A percentile compares a stretch with the other conserved stretches of the same genome.
phyloP scores from a whole-genome alignment of 345 rosid species.

The Euphorbia tirucalli region DNA sequence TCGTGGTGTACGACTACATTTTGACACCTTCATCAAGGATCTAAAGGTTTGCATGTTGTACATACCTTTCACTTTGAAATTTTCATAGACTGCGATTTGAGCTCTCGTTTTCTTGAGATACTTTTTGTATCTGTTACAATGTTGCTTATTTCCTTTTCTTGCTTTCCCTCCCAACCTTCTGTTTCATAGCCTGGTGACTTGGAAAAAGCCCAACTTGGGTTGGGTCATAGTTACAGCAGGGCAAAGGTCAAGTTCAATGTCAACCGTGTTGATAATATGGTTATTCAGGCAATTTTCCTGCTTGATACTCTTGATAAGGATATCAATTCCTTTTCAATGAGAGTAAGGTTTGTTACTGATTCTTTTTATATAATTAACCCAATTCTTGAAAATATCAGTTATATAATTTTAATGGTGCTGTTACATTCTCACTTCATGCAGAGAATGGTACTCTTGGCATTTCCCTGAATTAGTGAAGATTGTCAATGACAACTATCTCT shows the following conservation, averaged over 20 bases:
- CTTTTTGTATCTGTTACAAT: background rate
- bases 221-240: slow-evolving; percentile 93
- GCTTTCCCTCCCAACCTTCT: background rate
- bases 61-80: background rate
- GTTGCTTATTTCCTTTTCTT: background rate
- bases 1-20: slow-evolving; percentile 81
- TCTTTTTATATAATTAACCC: background rate
- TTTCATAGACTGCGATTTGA: background rate
- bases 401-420: background rate
- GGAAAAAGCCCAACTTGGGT: slow-evolving; percentile 93
- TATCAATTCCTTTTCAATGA: slow-evolving; percentile 80
- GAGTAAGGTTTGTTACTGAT: slow-evolving; percentile 69
- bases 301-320: slow-evolving; percentile 91
- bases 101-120: background rate
- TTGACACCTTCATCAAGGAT: slow-evolving; percentile 82
- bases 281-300: slow-evolving; percentile 89
- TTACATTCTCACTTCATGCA: slow-evolving; percentile 31
- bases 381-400: slow-evolving; percentile 3
- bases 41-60: slow-evolving; percentile 56
- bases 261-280: slow-evolving; percentile 89
- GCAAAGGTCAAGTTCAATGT: slow-evolving; percentile 97
- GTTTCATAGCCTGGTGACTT: slow-evolving; percentile 70
- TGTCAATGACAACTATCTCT: slow-evolving; percentile 87
- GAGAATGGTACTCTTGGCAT: slow-evolving; percentile 99
- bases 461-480: slow-evolving; percentile 93